Percentiles rank a stretch among this genome's conserved stretches.
phyloP scores from a whole-genome alignment of 1,284 basidiomycete genomes.

The Fistulina hepatica region DNA sequence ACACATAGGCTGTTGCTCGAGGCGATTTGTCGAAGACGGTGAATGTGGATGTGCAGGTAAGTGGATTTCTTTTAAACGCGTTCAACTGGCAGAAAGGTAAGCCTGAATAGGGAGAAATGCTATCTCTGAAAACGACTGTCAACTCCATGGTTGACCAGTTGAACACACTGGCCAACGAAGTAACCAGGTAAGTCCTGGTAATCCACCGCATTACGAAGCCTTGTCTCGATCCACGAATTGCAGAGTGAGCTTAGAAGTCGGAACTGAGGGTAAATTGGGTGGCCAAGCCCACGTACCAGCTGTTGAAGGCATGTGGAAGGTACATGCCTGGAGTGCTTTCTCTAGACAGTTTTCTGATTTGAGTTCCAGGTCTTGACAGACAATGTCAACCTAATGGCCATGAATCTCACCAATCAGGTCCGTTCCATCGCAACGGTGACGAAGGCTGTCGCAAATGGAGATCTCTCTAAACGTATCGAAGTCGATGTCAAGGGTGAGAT shows the following conservation, averaged over 20 bases:
- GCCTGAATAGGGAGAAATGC: constrained; percentile 92
- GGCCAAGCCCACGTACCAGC: constrained; percentile 86
- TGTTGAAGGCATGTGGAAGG: constrained; percentile 90
- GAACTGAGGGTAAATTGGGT: constrained; percentile 91
- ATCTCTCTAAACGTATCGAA: constrained; percentile 83
- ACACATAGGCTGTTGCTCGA: constrained; percentile 14
- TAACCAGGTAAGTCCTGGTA: too few relatives aligned
- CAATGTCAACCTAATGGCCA: constrained; percentile 84
- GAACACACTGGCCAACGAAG: constrained; percentile 87
- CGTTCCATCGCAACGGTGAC: constrained; percentile 79
- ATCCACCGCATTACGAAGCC: too few relatives aligned
- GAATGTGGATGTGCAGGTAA: constrained; percentile 35
- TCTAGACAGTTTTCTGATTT: constrained; percentile 1
- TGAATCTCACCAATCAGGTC: constrained; percentile 89
- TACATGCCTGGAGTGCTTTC: constrained; percentile 20
- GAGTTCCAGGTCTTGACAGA: constrained; percentile 50
- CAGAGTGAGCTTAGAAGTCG: constrained; percentile 73
- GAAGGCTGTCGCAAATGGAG: constrained; percentile 84
- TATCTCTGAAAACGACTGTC: constrained; percentile 88
- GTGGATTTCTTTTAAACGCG: too few relatives aligned
- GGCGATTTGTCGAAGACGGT: constrained; percentile 13
- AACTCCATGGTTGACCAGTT: constrained; percentile 96
- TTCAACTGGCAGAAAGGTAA: too few relatives aligned
- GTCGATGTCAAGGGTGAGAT: constrained; percentile 90
- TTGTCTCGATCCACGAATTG: too few relatives aligned